Percentiles rank a stretch among this genome's conserved stretches.
Conservation (phyloP, 2,329 filamentous ascomycete genomes). For the Aureobasidium sp. region DNA sequence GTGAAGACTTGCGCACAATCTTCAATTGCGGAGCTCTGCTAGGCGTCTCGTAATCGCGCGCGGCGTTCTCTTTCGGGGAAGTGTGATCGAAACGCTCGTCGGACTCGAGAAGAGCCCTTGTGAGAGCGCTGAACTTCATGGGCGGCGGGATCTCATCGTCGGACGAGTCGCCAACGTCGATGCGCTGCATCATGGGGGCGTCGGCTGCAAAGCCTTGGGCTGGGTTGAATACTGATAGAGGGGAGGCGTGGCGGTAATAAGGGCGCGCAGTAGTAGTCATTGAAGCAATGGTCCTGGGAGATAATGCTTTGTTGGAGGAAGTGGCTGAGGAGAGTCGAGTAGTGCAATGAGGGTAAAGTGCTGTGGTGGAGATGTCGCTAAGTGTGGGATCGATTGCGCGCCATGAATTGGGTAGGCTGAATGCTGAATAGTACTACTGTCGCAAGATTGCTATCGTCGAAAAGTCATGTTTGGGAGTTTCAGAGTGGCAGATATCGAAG, state of each 20-base stretch:
- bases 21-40: slow-evolving; percentile 27
- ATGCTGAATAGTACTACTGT: slow-evolving; percentile 10
- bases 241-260: slow-evolving; percentile 31
- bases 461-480: neutral
- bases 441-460: slow-evolving; percentile 4
- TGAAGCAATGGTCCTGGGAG: slow-evolving; percentile 10
- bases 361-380: neutral
- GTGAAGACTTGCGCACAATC: slow-evolving; percentile 28
- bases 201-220: slow-evolving; percentile 38
- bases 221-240: slow-evolving; percentile 35
- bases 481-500: neutral
- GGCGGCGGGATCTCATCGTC: slow-evolving; percentile 86
- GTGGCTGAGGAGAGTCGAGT: neutral
- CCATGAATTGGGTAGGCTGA: neutral
- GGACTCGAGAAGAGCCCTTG: slow-evolving; percentile 67
- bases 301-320: neutral
- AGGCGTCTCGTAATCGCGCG: slow-evolving; percentile 24
- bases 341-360: neutral
- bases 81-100: neutral
- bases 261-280: slow-evolving; percentile 18
- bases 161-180: slow-evolving; percentile 69
- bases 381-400: neutral
- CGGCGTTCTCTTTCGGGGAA: neutral
- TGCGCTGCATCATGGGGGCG: slow-evolving; percentile 39
- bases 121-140: slow-evolving; percentile 88